Conservation (phyloP, 2,329 filamentous ascomycete genomes). For the Trichoderma arundinaceum region DNA sequence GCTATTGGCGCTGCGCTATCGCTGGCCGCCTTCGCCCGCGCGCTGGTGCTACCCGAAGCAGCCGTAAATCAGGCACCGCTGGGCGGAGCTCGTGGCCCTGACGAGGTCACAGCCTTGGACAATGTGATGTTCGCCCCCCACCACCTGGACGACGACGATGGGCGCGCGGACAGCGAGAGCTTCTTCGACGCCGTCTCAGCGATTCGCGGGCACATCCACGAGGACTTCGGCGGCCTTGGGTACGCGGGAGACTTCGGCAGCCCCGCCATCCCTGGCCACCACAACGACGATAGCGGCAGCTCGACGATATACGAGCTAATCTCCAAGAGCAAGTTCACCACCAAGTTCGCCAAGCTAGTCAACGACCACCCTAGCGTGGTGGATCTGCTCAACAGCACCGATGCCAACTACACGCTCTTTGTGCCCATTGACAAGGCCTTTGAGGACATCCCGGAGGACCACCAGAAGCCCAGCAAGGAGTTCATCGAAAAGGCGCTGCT, state of each 20-base stretch:
- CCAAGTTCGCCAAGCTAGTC: constrained; percentile 76
- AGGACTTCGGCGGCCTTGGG: constrained; percentile 23
- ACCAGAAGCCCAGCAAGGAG: constrained; percentile 70
- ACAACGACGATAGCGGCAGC: constrained; percentile 43
- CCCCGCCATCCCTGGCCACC: background rate
- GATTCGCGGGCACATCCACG: constrained; percentile 25
- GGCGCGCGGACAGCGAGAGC: constrained; percentile 10
- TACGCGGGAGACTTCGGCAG: constrained; percentile 22
- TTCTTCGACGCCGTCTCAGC: constrained; percentile 23
- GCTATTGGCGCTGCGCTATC: constrained; percentile 26
- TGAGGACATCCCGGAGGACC: constrained; percentile 59
- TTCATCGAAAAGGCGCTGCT: constrained; percentile 69
- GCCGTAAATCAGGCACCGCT: constrained; percentile 30
- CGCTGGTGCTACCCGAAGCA: constrained; percentile 28
- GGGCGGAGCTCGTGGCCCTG: background rate
- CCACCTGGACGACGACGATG: constrained; percentile 12
- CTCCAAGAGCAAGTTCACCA: constrained; percentile 74
- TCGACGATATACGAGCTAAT: constrained; percentile 77
- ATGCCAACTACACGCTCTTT: constrained; percentile 79
- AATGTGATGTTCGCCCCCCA: constrained; percentile 19
- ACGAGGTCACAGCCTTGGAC: constrained; percentile 20
- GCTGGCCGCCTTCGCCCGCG: constrained; percentile 27
- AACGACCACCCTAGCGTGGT: constrained; percentile 75
- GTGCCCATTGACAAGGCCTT: constrained; percentile 81
- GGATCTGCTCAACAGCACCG: constrained; percentile 73